Evolutionary conservation across 2,329 filamentous ascomycete species (phyloP).

Genomic region (Aciculosporium take): DNA sequence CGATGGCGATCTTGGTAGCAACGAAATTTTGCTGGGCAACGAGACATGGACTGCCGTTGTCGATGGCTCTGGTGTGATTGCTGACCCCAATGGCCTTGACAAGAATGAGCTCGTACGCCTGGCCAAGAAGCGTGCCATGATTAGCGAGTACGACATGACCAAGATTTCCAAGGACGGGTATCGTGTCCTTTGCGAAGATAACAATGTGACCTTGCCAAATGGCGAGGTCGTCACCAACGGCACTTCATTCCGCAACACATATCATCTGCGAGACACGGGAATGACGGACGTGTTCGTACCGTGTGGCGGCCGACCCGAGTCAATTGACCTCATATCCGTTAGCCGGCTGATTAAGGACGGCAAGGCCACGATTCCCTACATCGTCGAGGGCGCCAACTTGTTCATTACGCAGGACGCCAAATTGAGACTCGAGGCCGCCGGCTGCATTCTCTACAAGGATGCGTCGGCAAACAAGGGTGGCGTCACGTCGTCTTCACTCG

Average conservation of each 20-base stretch:
- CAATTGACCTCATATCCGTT: conserved; percentile 81
- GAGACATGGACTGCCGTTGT: conserved; percentile 93
- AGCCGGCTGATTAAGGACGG: conserved; percentile 80
- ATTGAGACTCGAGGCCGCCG: conserved; percentile 85
- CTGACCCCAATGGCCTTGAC: conserved; percentile 82
- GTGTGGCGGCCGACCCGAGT: conserved; percentile 90
- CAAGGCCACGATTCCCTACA: conserved; percentile 78
- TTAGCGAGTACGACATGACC: conserved; percentile 66
- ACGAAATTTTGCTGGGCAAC: conserved; percentile 90
- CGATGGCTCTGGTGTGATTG: conserved; percentile 90
- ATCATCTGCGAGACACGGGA: conserved; percentile 69
- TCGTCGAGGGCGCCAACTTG: conserved; percentile 93
- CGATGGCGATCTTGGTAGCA: conserved; percentile 91
- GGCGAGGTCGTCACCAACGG: conserved; percentile 85
- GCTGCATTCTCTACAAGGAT: conserved; percentile 92
- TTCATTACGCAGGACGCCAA: conserved; percentile 99
- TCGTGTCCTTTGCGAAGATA: conserved; percentile 83
- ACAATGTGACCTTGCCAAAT: conserved; percentile 69
- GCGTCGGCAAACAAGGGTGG: conserved; percentile 97
- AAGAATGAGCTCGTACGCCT: conserved; percentile 69
- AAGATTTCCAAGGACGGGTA: conserved; percentile 85
- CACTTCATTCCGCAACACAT: conserved; percentile 92
- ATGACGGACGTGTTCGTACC: conserved; percentile 84
- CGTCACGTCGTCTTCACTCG: conserved; percentile 91
- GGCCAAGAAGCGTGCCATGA: conserved; percentile 79